Conservation (phyloP, 169 alveolate genomes). For the Plasmodium sp. region DNA sequence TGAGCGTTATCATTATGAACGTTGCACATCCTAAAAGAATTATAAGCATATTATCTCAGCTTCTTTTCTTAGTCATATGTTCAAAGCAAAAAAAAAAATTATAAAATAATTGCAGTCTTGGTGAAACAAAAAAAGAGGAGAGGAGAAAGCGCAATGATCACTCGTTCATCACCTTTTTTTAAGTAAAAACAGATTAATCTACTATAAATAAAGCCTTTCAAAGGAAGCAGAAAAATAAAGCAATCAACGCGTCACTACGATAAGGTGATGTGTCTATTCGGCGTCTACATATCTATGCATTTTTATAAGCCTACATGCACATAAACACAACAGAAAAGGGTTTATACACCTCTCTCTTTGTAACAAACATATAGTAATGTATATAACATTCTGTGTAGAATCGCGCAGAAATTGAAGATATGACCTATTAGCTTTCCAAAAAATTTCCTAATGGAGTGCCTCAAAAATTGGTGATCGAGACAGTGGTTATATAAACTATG, state of each 20-base stretch:
- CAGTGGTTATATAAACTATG: neutral
- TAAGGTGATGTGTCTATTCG: neutral
- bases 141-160: neutral
- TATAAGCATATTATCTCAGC: no score
- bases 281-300: neutral
- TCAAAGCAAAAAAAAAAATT: neutral
- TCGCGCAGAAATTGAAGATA: neutral
- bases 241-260: neutral
- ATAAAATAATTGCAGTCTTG: neutral
- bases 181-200: neutral
- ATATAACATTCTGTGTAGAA: neutral
- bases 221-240: neutral
- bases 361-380: neutral
- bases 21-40: no score
- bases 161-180: neutral
- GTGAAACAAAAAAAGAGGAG: neutral
- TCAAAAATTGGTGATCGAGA: neutral
- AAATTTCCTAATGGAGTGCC: neutral
- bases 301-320: neutral
- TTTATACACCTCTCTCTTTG: neutral
- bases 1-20: no score
- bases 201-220: neutral
- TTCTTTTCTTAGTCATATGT: no score
- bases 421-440: neutral
- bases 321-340: neutral